Base-by-base conservation (phyloP, 176 grass and related monocot genomes). In the Lolium perenne region DNA sequence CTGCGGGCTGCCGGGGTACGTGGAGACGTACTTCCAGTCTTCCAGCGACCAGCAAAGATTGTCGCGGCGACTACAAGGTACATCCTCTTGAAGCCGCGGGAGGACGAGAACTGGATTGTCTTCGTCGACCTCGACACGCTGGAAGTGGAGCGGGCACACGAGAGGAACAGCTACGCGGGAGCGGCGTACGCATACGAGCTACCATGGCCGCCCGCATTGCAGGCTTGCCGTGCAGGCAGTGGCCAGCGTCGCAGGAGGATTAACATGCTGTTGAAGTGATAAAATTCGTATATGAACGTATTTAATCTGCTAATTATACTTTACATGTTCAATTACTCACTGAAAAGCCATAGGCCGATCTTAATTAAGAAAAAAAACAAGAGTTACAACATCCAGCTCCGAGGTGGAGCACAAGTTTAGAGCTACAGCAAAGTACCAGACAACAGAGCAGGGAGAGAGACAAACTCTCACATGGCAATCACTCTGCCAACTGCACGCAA, bases 141-240 rank as follows among this genome's bases (percentile, higher is more conserved):
- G 12, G 3, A 21, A 35, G 57, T 56, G 32, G 82, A 80, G 17
- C 4, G 21, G 0, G 3, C 1, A 0, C 66, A 32, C 8, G 56
- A 79, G 46, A 55, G 75, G 82, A 80, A 80, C 46, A 63, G 4
- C 60, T 87, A 46, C 9, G 20, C 69, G 0, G 85, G 85, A 1
- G 6, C 0, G 4, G 59, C 71, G 1, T 82, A 57, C 11, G 11
- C 71, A 59, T 76, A 7, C 12, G 71, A 82, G 78, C 38, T 87
- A 70, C 86, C 79, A 0, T 87, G 79, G 86, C 78, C 70, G 13
- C 86, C 78, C 46, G 32, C 38, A 14, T 82, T 87, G 79, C 6
- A 49, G 6, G 56, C 69, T n/a, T 83, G 72, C 72, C 47, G 72
- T 74, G 22, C 43, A 2, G 43, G 6, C 71, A 35, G 32, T 35